A percentile compares a stretch with the other conserved stretches of the same genome.
Conservation (phyloP, 441 rosid species). For the Hura crepitans region DNA sequence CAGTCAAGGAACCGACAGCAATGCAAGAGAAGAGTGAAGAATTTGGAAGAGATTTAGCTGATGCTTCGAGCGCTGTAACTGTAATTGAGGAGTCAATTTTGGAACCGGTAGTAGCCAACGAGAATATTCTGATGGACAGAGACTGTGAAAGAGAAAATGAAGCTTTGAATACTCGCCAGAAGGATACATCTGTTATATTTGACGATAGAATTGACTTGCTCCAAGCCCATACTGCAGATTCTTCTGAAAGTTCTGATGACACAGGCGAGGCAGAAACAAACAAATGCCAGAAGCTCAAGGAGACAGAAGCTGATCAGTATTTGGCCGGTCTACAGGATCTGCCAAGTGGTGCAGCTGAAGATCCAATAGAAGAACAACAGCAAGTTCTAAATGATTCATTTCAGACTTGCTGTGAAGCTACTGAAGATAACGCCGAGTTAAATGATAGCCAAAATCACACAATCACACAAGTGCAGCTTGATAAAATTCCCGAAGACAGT, state of each 20-base stretch:
- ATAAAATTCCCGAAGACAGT: slow-evolving; percentile 16
- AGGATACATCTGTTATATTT: no score
- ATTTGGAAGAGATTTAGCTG: slow-evolving; percentile 17
- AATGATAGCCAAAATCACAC: slow-evolving; percentile 13
- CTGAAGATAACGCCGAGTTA: slow-evolving; percentile 10
- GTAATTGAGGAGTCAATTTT: slow-evolving; percentile 12
- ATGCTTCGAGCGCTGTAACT: slow-evolving; percentile 4
- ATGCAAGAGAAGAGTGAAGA: slow-evolving; percentile 24
- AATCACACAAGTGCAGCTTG: slow-evolving; percentile 11
- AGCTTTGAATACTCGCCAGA: no score
- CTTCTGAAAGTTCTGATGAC: slow-evolving; percentile 20
- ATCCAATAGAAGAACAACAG: slow-evolving; percentile 19
- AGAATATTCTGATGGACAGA: slow-evolving; percentile 11
- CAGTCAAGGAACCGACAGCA: slow-evolving; percentile 19
- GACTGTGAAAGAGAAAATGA: slow-evolving; percentile 17
- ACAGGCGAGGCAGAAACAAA: slow-evolving; percentile 6
- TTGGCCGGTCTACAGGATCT: slow-evolving; percentile 16
- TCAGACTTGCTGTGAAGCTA: slow-evolving; percentile 14
- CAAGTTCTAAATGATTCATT: slow-evolving; percentile 13
- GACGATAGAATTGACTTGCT: slow-evolving; percentile 10
- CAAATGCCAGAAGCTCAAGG: slow-evolving; percentile 7
- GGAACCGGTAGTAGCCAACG: slow-evolving; percentile 21
- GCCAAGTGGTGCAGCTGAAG: slow-evolving; percentile 24
- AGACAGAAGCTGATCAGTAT: slow-evolving; percentile 21
- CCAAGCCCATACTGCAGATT: slow-evolving; percentile 12